Base-by-base conservation (phyloP, 768 basidiomycete species). In the Cyathus striatus region DNA sequence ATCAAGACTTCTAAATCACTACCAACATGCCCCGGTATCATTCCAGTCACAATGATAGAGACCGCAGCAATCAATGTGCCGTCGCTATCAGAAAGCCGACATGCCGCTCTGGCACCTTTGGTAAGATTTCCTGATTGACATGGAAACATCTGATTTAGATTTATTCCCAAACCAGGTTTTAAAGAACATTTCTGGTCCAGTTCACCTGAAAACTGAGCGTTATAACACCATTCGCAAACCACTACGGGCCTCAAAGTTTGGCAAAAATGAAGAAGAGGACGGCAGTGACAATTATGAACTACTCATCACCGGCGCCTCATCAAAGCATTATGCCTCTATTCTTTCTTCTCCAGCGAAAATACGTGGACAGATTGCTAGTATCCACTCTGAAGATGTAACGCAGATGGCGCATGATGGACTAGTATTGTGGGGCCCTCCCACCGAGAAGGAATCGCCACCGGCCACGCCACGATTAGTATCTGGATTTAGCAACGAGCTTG, bases 41-140 rank as follows among this genome's bases (percentile, higher is more conserved):
- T 81, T 27, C 81, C 81, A 23, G 63, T 75, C 5, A 80, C 81
- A 53, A 64, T 72, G 49, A 54, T 75, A 21, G 66, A 73, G 43
- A 62, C 75, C 9, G 60, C 66, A 45, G 63, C 59, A 13, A 65
- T 82, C 4, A 49, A 55, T 6, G 71, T 66, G 40, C 61, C 73
- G 30, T 53, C 59, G 4, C 79, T 86, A 43, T 62, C 78, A 10
- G 54, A 61, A 41, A 72, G 74, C 16, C 68, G 74, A 34, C 85
- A 85, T 53, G 63, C 58, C 13, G 50, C 53, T 33, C 55, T 85
- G 26, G 73, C 69, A 10, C 72, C 72, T 45, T 78, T 75, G 79
- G 85, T 83, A 54, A 48, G 73, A 44, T 25, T 13, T 17, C 27
- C 3, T 4, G 10, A 12, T 27, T 42, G 16, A 13, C 27, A 17